Evolutionary conservation across 306 rosid species (phyloP), one percentile per base, ranked within the genome.

Genomic region (Fagus crenata): DNA sequence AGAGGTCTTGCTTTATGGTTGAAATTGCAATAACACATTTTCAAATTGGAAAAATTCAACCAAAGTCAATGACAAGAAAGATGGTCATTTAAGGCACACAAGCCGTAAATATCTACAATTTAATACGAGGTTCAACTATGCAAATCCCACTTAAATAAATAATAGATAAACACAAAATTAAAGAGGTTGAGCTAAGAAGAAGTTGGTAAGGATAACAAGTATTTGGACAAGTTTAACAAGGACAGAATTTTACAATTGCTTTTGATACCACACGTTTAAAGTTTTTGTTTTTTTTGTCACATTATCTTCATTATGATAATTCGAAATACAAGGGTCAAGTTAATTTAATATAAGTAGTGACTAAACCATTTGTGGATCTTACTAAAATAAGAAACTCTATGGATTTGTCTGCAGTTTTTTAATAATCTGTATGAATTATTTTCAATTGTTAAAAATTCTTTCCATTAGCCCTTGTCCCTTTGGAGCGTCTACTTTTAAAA

Each of bases 1-100:
- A 69, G 43, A 43, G 63, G 17, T 33, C 82, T 64, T 75, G 79
- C 59, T 80, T 67, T 72, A 67, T 79, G 85, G 89, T 89, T 89
- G 86, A 85, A 86, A 87, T 80, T 64, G 22, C 41, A 59, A 80
- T 74, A 72, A 67, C 77, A 17, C 80, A 54, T 53, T 83, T 81
- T 86, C 84, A 82, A 86, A 79, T 82, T 78, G 63, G 36, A 75
- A 71, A 72, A 76, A 58, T 75, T 73, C 73, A 11, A 71, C 31
- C 58, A 5, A 88, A 85, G 91, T 92, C 93, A 89, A 94, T 87
- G 93, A 86, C 77, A 90, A 89, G 92, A 90, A 85, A 83, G 89
- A 76, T 78, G 83, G 83, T 87, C 80, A 58, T 80, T 69, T 73
- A 77, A 75, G 83, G 75, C 84, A 53, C 86, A 51, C 81, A 74